Percentiles rank a stretch among this genome's conserved stretches.
These are phyloP conservation scores for Onygenales sp. DNA, from an alignment of 2,329 filamentous ascomycete species.

Conservation along the genomic window DNA sequence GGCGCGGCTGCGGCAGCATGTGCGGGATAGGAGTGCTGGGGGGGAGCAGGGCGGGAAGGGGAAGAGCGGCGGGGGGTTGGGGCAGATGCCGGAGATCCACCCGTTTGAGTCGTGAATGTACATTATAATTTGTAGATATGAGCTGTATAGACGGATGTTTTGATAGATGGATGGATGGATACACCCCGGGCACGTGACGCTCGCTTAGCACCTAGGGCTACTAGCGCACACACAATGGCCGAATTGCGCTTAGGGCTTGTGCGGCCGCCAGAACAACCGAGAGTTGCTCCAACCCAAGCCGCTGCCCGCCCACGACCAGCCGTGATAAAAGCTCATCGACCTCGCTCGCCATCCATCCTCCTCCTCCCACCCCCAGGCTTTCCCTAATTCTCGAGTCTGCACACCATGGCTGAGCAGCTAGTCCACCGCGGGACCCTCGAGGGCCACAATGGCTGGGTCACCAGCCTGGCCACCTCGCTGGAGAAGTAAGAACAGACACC, in stretches of 20 bases:
- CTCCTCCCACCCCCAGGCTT: conserved; percentile 23
- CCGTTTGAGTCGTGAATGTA: conserved; percentile 23
- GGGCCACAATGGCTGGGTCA: conserved; percentile 99
- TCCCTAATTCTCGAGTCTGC: conserved; percentile 24
- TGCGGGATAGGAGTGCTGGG: conserved; percentile 56
- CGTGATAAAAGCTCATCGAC: conserved; percentile 8
- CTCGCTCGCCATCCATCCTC: conserved; percentile 30
- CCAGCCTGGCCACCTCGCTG: conserved; percentile 93
- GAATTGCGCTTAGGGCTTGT: conserved; percentile 32
- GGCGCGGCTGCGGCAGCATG: conserved; percentile 66
- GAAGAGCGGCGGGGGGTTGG: conserved; percentile 31
- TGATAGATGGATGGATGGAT: not conserved
- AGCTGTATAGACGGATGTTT: conserved; percentile 5
- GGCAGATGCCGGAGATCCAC: conserved; percentile 41
- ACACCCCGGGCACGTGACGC: not conserved
- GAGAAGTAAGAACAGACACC: conserved; percentile 65
- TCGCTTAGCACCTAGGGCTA: conserved; percentile 3
- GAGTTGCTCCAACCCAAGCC: not conserved
- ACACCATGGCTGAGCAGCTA: conserved; percentile 79
- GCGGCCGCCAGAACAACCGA: conserved; percentile 23
- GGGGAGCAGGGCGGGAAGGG: conserved; percentile 30
- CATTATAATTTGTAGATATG: conserved; percentile 2
- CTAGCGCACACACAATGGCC: conserved; percentile 1
- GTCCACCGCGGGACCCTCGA: conserved; percentile 95
- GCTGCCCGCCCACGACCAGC: not conserved